Conservation (phyloP, 1,284 basidiomycete species). For the Sporisorium scitamineum region DNA sequence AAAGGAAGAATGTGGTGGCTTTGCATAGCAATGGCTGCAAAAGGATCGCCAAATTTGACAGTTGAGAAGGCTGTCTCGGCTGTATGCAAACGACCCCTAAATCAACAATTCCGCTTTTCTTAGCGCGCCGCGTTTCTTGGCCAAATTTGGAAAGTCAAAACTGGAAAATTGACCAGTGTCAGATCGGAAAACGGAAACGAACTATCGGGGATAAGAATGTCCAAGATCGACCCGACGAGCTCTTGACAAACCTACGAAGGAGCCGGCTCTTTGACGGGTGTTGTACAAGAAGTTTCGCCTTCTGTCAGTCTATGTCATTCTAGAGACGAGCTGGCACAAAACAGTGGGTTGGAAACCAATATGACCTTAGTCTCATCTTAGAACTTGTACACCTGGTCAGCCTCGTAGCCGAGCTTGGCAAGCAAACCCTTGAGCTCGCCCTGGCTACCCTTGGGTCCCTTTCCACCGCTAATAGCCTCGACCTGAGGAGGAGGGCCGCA, state of each 20-base stretch:
- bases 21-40: neutral
- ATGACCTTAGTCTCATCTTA: conserved; percentile 11
- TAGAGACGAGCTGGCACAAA: no score
- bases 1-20: neutral
- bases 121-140: conserved; percentile 2
- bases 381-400: conserved; percentile 67
- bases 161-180: neutral
- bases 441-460: conserved; percentile 65
- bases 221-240: no score
- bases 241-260: neutral
- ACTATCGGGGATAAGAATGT: neutral
- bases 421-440: conserved; percentile 66
- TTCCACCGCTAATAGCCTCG: conserved; percentile 64
- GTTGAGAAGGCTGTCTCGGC: conserved; percentile 12
- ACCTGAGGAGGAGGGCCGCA: conserved; percentile 75
- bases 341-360: no score
- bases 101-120: neutral
- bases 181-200: neutral
- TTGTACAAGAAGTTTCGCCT: neutral
- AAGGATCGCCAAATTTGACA: conserved; percentile 16
- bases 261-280: no score
- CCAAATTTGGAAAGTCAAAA: conserved; percentile 23
- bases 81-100: conserved; percentile 27
- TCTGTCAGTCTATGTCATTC: no score
- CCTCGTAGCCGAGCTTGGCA: conserved; percentile 63